These are phyloP conservation scores for Paramecium octaurelia DNA, from an alignment of 73 alveolate genomes.

Conservation along the genomic window DNA sequence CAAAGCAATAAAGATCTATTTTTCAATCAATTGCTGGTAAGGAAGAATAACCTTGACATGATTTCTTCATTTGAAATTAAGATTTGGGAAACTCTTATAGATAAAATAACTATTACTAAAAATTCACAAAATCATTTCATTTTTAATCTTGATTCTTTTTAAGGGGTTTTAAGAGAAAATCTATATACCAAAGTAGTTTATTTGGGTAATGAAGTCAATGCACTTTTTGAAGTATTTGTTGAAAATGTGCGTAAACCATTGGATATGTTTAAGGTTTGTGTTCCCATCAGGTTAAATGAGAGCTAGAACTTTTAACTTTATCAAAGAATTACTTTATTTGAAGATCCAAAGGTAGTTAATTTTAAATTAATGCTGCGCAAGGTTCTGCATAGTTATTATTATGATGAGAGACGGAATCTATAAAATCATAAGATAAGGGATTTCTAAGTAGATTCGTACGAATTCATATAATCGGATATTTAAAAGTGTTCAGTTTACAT, in stretches of 20 bases:
- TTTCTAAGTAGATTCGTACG: neutral
- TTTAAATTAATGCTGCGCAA: conserved; percentile 11
- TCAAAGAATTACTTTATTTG: conserved; percentile 9
- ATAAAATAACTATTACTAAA: neutral
- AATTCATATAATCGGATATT: conserved; percentile 6
- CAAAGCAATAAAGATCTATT: neutral
- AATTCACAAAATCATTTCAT: neutral
- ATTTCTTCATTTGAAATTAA: conserved; percentile 21
- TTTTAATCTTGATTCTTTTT: neutral
- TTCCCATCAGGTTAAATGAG: conserved; percentile 12
- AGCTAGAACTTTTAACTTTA: neutral
- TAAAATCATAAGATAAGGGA: neutral
- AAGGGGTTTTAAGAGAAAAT: conserved; percentile 18
- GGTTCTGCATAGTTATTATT: neutral
- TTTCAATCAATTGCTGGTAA: neutral
- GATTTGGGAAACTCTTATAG: conserved; percentile 31
- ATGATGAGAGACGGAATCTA: conserved; percentile 14
- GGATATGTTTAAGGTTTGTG: neutral
- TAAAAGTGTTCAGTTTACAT: neutral
- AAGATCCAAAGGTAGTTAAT: neutral
- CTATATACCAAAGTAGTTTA: neutral
- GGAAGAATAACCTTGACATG: conserved; percentile 4
- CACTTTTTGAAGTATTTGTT: neutral
- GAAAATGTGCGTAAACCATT: neutral
- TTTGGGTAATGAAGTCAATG: conserved; percentile 45